Evolutionary conservation across 768 basidiomycete species (phyloP).

Genomic region (Gymnopilus dilepis): DNA sequence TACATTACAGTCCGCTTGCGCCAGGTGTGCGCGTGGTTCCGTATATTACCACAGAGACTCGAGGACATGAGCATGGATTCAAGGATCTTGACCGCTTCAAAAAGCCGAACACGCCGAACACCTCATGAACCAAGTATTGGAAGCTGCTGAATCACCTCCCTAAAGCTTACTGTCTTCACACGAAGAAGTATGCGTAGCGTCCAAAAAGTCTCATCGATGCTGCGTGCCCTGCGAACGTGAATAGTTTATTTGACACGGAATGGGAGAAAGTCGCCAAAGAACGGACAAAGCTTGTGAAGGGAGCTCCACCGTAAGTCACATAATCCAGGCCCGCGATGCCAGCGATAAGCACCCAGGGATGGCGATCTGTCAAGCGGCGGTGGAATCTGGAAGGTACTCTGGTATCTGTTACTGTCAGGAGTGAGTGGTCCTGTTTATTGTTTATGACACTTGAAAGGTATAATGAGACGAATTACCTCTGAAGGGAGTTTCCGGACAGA

Average conservation of each 20-base stretch:
- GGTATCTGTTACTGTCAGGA: neutral
- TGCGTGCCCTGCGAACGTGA: slow-evolving; percentile 15
- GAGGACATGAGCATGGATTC: too few relatives aligned
- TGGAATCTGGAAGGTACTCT: neutral
- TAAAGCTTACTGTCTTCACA: slow-evolving; percentile 1
- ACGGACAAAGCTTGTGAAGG: neutral
- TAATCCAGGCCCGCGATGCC: neutral
- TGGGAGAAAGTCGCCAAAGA: slow-evolving; percentile 14
- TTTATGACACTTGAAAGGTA: neutral
- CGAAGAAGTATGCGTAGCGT: neutral
- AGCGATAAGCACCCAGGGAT: neutral
- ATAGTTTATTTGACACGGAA: slow-evolving; percentile 19
- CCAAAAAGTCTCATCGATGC: neutral
- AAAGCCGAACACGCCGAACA: neutral
- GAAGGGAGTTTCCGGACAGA: neutral
- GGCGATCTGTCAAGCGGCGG: neutral
- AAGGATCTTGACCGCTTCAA: neutral
- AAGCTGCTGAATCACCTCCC: neutral
- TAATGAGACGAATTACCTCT: neutral
- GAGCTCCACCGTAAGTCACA: neutral
- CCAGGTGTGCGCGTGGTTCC: too few relatives aligned
- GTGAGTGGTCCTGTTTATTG: neutral
- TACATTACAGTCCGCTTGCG: too few relatives aligned
- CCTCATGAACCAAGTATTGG: neutral
- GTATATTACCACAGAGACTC: too few relatives aligned